Base-by-base conservation (phyloP, 306 rosid genomes). In the Fragaria vesca region DNA sequence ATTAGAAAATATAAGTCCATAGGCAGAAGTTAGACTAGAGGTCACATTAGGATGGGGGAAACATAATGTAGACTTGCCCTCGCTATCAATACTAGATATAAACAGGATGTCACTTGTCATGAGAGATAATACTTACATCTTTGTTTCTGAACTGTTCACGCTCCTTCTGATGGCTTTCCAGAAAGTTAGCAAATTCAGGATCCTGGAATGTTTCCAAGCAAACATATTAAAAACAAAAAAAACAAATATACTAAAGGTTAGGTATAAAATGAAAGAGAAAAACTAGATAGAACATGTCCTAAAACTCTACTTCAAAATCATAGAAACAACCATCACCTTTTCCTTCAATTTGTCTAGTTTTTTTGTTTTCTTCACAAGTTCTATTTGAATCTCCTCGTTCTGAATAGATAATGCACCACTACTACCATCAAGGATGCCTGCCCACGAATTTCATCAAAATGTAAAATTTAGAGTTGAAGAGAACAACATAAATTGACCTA, bases 261-360 rank as follows among this genome's bases (percentile, higher is more conserved):
- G 40, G 38, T 48, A 1, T 48, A 11, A 58, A 62, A 47, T 43
- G 32, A 81, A 66, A 75, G 20, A 34, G 12, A 11, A 5, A 43
- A 60, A 60, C 43, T 32, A 5, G 32, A 61, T 11, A 17, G 28
- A 60, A 74, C 18, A 66, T 16, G 12, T 60, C 28, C 32, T 57
- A 24, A 36, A 60, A 76, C 61, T 61, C 57, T 18, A 55, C 45
- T 58, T 20, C 34, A 18, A 76, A 76, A 55, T 45, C 76, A 66
- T 32, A 78, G 74, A 32, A 58, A 17, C 43, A n/a, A 42, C 2
- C 11, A 76, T 54, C 83, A 95, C 99, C 97, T 93, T 91, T 77
- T 77, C 83, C 86, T 88, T 91, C 89, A 93, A 78, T 71, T 72
- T 91, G 81, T 86, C 85, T 83, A 91, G 80, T 75, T 79, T 86